A percentile compares a stretch with the other conserved stretches of the same genome.
Conservation (phyloP, 2,329 filamentous ascomycete genomes). For the Ophiostoma fasciatum region DNA sequence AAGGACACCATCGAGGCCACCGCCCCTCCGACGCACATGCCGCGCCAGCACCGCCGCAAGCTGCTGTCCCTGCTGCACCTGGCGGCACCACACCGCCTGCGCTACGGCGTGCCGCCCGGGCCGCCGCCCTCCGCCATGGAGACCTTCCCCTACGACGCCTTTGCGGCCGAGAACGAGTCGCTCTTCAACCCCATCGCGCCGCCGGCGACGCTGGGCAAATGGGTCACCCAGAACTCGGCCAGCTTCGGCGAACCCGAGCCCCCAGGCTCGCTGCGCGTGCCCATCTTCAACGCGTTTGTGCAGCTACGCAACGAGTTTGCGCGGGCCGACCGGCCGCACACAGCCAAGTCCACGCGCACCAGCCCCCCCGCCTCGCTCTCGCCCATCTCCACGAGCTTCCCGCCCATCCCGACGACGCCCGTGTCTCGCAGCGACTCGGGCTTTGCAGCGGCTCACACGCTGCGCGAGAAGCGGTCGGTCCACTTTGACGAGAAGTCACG, state of each 20-base stretch:
- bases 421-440: conserved; percentile 87
- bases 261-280: conserved; percentile 34
- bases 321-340: conserved; percentile 62
- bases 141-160: conserved; percentile 79
- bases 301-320: conserved; percentile 54
- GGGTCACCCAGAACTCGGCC: conserved; percentile 78
- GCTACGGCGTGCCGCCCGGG: conserved; percentile 73
- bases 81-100: conserved; percentile 77
- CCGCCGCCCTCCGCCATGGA: conserved; percentile 89
- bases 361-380: conserved; percentile 54
- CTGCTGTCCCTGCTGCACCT: conserved; percentile 75
- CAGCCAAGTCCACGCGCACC: conserved; percentile 48
- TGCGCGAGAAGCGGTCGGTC: conserved; percentile 87
- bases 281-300: conserved; percentile 84
- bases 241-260: conserved; percentile 61
- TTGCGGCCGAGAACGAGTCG: conserved; percentile 70
- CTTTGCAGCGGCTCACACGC: conserved; percentile 68
- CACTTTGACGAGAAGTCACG: conserved; percentile 76
- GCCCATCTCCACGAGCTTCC: conserved; percentile 64
- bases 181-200: conserved; percentile 61
- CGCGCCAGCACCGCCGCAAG: conserved; percentile 80
- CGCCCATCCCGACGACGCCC: conserved; percentile 58
- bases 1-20: conserved; percentile 81
- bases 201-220: conserved; percentile 63
- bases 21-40: conserved; percentile 59